Conservation (phyloP, 163 green algal genomes). For the Prototheca wickerhamii region DNA sequence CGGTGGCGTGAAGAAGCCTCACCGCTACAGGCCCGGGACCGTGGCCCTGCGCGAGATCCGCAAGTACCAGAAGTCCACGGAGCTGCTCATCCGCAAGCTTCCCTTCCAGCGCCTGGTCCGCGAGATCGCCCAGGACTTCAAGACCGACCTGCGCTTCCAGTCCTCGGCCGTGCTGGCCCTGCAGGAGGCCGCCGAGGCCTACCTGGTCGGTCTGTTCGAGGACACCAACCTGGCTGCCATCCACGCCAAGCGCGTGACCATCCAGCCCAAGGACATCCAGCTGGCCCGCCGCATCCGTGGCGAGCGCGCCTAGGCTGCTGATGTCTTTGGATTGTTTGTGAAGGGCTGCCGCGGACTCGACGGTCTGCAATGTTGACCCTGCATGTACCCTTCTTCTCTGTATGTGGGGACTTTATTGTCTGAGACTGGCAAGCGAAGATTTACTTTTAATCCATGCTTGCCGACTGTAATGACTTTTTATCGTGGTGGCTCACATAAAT, state of each 20-base stretch:
- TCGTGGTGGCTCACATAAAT: too few relatives aligned
- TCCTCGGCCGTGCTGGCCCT: slow-evolving; percentile 31
- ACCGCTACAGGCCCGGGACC: slow-evolving; percentile 68
- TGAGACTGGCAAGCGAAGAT: too few relatives aligned
- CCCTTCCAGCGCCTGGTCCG: slow-evolving; percentile 83
- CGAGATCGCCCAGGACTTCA: slow-evolving; percentile 90
- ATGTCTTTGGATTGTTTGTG: too few relatives aligned
- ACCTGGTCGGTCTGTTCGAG: slow-evolving; percentile 83
- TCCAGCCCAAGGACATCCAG: slow-evolving; percentile 99
- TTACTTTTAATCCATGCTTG: too few relatives aligned
- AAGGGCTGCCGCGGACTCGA: too few relatives aligned
- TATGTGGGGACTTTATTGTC: too few relatives aligned
- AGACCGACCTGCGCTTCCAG: slow-evolving; percentile 89
- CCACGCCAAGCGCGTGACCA: slow-evolving; percentile 98
- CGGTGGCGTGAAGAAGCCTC: slow-evolving; percentile 66
- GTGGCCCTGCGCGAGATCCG: slow-evolving; percentile 64
- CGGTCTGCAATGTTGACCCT: too few relatives aligned
- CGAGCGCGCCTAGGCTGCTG: too few relatives aligned
- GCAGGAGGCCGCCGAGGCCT: slow-evolving; percentile 63
- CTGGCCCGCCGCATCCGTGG: slow-evolving; percentile 74
- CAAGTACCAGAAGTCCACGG: slow-evolving; percentile 86
- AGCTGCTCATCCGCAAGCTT: slow-evolving; percentile 86
- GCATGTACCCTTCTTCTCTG: too few relatives aligned
- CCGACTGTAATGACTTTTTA: too few relatives aligned
- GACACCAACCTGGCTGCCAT: slow-evolving; percentile 89